Evolutionary conservation across 108 stramenopile species (phyloP), one percentile per base, ranked within the genome.

Genomic region (Stephanodiscus triporus): DNA sequence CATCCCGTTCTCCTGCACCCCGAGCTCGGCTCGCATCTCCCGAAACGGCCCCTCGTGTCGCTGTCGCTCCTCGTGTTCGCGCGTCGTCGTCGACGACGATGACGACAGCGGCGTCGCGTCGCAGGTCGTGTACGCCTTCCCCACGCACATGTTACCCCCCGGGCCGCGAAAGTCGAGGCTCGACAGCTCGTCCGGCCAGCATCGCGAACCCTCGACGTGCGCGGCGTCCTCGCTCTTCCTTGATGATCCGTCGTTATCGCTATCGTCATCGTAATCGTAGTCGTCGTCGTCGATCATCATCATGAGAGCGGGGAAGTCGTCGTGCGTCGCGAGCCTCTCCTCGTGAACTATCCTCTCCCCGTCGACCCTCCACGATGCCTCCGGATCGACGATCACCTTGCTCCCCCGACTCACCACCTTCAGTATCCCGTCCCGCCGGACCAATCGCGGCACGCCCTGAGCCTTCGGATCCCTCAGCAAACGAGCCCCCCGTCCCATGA

Each of bases 111-210:
- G 83, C 23, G 79, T 42, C 0, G 81, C 84, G 51, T 81, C 84
- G 49, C 89, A 87, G 38, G 91, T 85, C 2, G 92, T 92, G 58
- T 91, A 93, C 9, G 85, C 91, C 65, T 89, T 91, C 7, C 91
- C 91, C 20, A 93, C 92, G 67, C 87, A 88, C 95, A 96, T 96
- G 81, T 75, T 92, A 27, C 95, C 95, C 50, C 89, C 89, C 7
- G 77, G 74, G 34, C 95, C 95, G 42, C 95, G 84, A 83, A 96
- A 96, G 72, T 96, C 95, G 20, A 72, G 51, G 16, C 83, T 45
- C 20, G 16, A 57, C 70, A 96, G 42, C 57, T 92, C 58, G 27
- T 78, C 66, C 11, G 87, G 85, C 81, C 85, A 89, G 70, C 78
- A 92, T 17, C 26, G 23, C 13, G 70, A 73, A 22, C 80, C 64